Percentiles rank a stretch among this genome's conserved stretches.
These are phyloP conservation scores for Fusarium continuum DNA, from an alignment of 2,329 filamentous ascomycete genomes.

Conservation along the genomic window DNA sequence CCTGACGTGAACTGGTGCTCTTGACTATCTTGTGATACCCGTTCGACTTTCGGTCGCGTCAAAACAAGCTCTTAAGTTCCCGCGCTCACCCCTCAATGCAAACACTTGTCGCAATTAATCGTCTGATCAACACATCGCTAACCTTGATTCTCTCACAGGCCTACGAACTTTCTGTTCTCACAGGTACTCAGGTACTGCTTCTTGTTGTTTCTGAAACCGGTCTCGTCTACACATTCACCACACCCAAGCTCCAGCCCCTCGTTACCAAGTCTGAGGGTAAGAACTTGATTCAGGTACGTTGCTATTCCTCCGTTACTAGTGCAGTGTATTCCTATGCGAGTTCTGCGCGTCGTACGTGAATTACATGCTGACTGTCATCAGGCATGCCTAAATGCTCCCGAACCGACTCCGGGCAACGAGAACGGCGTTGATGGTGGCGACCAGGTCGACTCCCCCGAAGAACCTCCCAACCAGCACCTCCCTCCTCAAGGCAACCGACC, in stretches of 20 bases:
- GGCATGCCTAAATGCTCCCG: slow-evolving; percentile 96
- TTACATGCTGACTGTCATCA: slow-evolving; percentile 51
- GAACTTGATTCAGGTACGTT: slow-evolving; percentile 94
- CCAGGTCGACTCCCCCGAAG: slow-evolving; percentile 90
- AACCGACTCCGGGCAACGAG: slow-evolving; percentile 82
- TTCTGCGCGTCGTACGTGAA: background rate
- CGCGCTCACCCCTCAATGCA: background rate
- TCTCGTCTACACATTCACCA: slow-evolving; percentile 97
- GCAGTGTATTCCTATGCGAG: background rate
- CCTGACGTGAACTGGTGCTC: background rate
- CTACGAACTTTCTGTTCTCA: slow-evolving; percentile 96
- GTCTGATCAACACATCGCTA: slow-evolving; percentile 25
- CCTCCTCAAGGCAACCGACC: slow-evolving; percentile 68
- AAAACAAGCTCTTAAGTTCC: background rate
- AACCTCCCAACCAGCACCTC: slow-evolving; percentile 79
- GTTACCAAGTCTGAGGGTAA: slow-evolving; percentile 99
- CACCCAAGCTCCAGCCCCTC: slow-evolving; percentile 95
- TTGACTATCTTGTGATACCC: background rate
- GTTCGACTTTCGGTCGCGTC: slow-evolving; percentile 17
- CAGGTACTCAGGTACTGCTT: slow-evolving; percentile 94
- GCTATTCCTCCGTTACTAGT: background rate
- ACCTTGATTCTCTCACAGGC: slow-evolving; percentile 65
- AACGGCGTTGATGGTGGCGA: slow-evolving; percentile 81
- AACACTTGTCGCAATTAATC: background rate
- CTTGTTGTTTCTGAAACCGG: slow-evolving; percentile 97